Evolutionary conservation across 1,139 yeast genomes (phyloP).

Genomic region (Geotrichum siamense): DNA sequence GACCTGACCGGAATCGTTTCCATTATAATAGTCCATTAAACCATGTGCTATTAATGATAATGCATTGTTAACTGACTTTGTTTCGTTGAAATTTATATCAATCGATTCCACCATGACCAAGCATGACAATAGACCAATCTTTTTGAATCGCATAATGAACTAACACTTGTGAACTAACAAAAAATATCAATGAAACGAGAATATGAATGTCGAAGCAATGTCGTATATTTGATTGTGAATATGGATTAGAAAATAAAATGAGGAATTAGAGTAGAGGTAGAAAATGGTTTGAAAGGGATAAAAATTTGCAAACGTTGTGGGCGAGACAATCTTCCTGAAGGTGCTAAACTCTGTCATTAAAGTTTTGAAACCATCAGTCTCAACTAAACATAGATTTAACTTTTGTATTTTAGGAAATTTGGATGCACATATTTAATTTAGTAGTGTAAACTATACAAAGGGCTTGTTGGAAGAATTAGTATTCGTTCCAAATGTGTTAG

Average conservation of each 20-base stretch:
- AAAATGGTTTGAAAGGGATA: neutral
- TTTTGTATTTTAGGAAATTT: too few relatives aligned
- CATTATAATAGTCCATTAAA: constrained; percentile 64
- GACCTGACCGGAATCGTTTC: constrained; percentile 45
- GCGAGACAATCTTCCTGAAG: too few relatives aligned
- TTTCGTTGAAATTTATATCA: constrained; percentile 22
- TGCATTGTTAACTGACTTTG: constrained; percentile 36
- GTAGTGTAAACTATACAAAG: too few relatives aligned
- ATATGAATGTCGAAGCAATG: neutral
- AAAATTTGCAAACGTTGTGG: too few relatives aligned
- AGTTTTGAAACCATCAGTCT: too few relatives aligned
- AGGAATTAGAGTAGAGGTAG: neutral
- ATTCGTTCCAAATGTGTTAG: too few relatives aligned
- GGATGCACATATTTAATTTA: too few relatives aligned
- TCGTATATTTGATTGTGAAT: neutral
- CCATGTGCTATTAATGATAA: constrained; percentile 48
- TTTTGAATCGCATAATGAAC: too few relatives aligned
- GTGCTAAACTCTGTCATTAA: too few relatives aligned
- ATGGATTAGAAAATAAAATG: neutral
- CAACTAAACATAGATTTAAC: too few relatives aligned
- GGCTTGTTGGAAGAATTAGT: too few relatives aligned
- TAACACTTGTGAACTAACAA: neutral
- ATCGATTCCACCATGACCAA: constrained; percentile 5
- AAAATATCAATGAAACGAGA: neutral
- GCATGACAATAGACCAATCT: constrained; percentile 1